Base-by-base conservation (phyloP, 208 protist genomes). In the Crithidia brevicula region DNA sequence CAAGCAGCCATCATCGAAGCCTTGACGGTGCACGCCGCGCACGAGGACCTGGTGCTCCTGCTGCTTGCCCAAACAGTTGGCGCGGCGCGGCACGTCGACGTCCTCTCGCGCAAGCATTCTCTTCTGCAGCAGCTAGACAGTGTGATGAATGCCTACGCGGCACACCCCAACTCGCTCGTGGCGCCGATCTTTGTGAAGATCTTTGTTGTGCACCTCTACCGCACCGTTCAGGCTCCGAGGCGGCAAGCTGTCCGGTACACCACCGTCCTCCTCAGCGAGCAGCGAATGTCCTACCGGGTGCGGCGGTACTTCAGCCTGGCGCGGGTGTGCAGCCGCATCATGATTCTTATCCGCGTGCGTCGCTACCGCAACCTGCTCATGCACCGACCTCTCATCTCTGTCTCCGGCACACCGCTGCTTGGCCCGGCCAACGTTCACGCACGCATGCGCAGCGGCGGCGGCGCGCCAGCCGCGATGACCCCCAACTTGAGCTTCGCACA, bases 41-140 rank as follows among this genome's bases (percentile, higher is more conserved):
- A 89, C 78, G 81, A 88, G 18, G 90, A 95, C 34, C 64, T 95
- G 22, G 52, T 91, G 38, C 62, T 95, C 27, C 63, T 95, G 45
- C 50, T 95, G 34, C 71, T 95, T 18, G 66, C 80, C 25, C 50
- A 88, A 16, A 83, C 79, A 46, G 62, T 95, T 45, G 85, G 87
- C 10, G 81, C 76, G 1, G 60, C 45, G 2, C 72, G 73, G 13
- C 68, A 82, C 33, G 57, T 93, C 30, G 77, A 93, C 52, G 34
- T 93, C 4, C 79, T 95, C 16, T 88, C 84, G 10, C 69, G 74
- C 22, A 81, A 79, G 43, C 64, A 81, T 22, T 81, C 87, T 5
- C 71, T 95, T 0, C 69, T 76, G 15, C 60, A 82, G 51, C 90
- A 95, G 63, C 75, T 95, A 10, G 80, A 90, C 63, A 74, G 77